Evolutionary conservation across 306 rosid genomes (phyloP).

Genomic region (Sechiopsis laciniata): DNA sequence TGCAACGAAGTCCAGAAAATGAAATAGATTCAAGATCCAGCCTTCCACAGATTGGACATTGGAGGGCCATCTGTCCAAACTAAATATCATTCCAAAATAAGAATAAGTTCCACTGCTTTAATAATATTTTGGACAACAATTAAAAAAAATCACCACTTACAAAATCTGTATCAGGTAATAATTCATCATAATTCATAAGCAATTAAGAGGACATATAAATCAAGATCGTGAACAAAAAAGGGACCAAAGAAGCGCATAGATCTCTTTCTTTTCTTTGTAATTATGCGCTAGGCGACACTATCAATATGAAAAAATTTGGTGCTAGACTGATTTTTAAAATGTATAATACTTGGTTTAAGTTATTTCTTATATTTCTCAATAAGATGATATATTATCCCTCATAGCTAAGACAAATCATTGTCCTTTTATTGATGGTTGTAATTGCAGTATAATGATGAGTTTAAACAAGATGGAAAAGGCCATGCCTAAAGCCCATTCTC

Average conservation of each 20-base stretch:
- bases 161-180: not conserved
- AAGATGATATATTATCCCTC: not conserved
- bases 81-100: slow-evolving; percentile 10
- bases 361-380: not conserved
- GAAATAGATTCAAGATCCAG: slow-evolving; percentile 19
- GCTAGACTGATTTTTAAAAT: not conserved
- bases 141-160: too few species aligned
- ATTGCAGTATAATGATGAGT: not conserved
- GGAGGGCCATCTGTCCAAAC: slow-evolving; percentile 16
- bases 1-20: slow-evolving; percentile 18
- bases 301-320: not conserved
- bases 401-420: not conserved
- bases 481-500: not conserved
- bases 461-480: not conserved
- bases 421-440: not conserved
- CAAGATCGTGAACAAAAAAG: not conserved
- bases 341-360: too few species aligned
- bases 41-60: slow-evolving; percentile 19
- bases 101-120: slow-evolving; percentile 4
- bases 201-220: slow-evolving; percentile 5
- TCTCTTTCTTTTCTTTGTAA: not conserved
- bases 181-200: slow-evolving; percentile 8
- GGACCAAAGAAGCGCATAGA: not conserved
- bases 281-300: not conserved
- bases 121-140: slow-evolving; percentile 9